Percentiles rank a stretch among this genome's conserved stretches.
These are phyloP conservation scores for Fusarium coicis DNA, from an alignment of 2,329 filamentous ascomycete species.

Conservation along the genomic window DNA sequence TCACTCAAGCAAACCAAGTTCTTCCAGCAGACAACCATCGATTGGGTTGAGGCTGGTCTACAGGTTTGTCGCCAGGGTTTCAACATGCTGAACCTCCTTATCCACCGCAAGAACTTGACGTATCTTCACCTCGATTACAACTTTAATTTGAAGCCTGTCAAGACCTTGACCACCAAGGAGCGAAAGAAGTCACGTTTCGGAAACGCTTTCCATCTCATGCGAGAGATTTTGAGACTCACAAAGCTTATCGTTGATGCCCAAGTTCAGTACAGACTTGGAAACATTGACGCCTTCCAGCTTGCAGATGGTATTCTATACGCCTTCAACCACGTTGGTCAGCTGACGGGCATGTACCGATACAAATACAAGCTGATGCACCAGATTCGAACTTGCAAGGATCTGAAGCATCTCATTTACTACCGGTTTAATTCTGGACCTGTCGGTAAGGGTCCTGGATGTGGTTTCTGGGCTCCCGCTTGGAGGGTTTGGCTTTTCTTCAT, in stretches of 20 bases:
- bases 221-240: slow-evolving; percentile 93
- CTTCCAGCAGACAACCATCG: slow-evolving; percentile 98
- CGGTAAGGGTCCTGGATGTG: slow-evolving; percentile 96
- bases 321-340: slow-evolving; percentile 97
- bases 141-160: slow-evolving; percentile 99
- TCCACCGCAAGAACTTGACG: slow-evolving; percentile 97
- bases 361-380: slow-evolving; percentile 99
- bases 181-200: slow-evolving; percentile 99
- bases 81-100: slow-evolving; percentile 98
- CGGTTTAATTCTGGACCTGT: slow-evolving; percentile 97
- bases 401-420: slow-evolving; percentile 99
- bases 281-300: slow-evolving; percentile 98
- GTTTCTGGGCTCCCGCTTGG: slow-evolving; percentile 99
- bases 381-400: slow-evolving; percentile 97
- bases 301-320: slow-evolving; percentile 99
- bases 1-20: slow-evolving; percentile 97
- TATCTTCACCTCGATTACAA: slow-evolving; percentile 99
- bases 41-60: slow-evolving; percentile 98
- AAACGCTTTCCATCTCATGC: slow-evolving; percentile 99
- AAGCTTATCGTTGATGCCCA: slow-evolving; percentile 99
- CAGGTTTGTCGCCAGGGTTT: slow-evolving; percentile 98
- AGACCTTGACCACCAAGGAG: slow-evolving; percentile 98
- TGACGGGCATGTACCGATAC: slow-evolving; percentile 99
- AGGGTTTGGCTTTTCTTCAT: slow-evolving; percentile 99
- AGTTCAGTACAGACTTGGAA: slow-evolving; percentile 95